Percentiles rank a stretch among this genome's conserved stretches.
These are phyloP conservation scores for Spathaspora gorwiae DNA, from an alignment of 805 yeast species.

Conservation along the genomic window DNA sequence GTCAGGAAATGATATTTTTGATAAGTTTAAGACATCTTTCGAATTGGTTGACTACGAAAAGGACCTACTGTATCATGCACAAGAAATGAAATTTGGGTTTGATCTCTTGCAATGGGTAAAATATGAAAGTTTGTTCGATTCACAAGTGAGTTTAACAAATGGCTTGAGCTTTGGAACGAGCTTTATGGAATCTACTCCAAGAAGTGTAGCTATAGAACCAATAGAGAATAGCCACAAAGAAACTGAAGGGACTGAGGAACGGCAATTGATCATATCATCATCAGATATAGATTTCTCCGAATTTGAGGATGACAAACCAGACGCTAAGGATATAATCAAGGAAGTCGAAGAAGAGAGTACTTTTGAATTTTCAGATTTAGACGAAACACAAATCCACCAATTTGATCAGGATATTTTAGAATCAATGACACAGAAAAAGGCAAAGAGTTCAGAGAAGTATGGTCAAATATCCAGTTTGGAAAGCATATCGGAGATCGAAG, in stretches of 20 bases:
- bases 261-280: background rate
- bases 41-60: constrained; percentile 23
- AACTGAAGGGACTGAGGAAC: background rate
- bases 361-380: background rate
- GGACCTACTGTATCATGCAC: constrained; percentile 9
- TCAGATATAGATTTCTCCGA: constrained; percentile 4
- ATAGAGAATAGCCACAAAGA: too few relatives aligned
- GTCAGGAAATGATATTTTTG: constrained; percentile 2
- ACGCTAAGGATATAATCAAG: constrained; percentile 7
- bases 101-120: constrained; percentile 20
- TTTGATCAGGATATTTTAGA: constrained; percentile 16
- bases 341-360: constrained; percentile 1
- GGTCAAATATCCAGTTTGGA: background rate
- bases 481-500: background rate
- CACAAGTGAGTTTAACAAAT: background rate
- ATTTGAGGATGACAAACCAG: constrained; percentile 12
- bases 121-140: constrained; percentile 14
- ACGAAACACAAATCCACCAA: constrained; percentile 9
- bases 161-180: background rate
- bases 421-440: constrained; percentile 16
- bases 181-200: background rate
- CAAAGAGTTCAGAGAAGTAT: background rate
- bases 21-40: constrained; percentile 23
- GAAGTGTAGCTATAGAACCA: background rate
- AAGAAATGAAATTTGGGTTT: constrained; percentile 12